Base-by-base conservation (phyloP, 352 stramenopile genomes). In the Phytophthora pini region DNA sequence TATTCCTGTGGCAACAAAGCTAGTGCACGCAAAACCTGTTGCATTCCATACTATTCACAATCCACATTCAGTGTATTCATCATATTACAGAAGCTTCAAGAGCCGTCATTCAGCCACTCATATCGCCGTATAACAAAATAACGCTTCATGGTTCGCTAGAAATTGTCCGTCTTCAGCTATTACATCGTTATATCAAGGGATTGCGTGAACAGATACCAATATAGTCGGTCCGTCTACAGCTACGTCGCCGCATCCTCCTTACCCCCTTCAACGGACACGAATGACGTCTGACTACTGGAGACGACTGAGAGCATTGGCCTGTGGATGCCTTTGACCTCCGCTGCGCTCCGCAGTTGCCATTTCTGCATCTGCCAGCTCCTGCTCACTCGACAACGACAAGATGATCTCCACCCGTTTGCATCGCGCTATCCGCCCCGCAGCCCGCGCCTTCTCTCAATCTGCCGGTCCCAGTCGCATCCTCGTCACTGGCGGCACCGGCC, bases 401-500 rank as follows among this genome's bases (percentile, higher is more conserved):
- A 70, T 62, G 56, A 56, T 68, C 26, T 60, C 38, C 41, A 47
- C 41, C 40, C 62, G 48, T 24, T 43, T 68, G 26, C 61, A 67
- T 47, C 52, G 51, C 44, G 34, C 34, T 27, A 39, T 69, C 15
- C 54, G 38, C 10, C 39, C 54, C 10, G 31, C 50, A 26, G 27
- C 22, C 6, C 67, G 67, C 15, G 13, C 56, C 31, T 72, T 72
- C 31, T 70, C 68, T 1, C 39, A 56, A 2, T 64, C 52, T 15
- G 27, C 36, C 29, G 51, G 24, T 10, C 40, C 59, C 24, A 64
- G 74, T 47, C 84, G 86, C 62, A 85, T 94, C 50, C 84, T 94
- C 61, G 75, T 94, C 26, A 94, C 86, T 2, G 86, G 86, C 39
- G 84, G 86, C 68, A 94, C 86, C 39, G 86, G 86, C 41, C 86